These are phyloP conservation scores for Trichophyton schoenleinii DNA, from an alignment of 2,329 filamentous ascomycete species.

Conservation along the genomic window DNA sequence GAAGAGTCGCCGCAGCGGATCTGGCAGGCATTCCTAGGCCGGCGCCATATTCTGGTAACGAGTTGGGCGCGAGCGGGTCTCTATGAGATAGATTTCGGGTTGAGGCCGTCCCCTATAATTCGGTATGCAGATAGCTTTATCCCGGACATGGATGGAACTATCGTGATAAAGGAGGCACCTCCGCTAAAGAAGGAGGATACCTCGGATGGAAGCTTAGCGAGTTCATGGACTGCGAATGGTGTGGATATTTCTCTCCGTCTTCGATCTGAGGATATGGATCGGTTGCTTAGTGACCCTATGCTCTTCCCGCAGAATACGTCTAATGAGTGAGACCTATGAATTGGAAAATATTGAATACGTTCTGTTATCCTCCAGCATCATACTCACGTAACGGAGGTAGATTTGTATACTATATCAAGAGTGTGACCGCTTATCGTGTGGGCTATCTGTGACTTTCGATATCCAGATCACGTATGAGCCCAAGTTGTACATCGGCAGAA, in stretches of 20 bases:
- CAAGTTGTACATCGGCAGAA: no score
- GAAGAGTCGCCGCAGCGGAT: constrained; percentile 37
- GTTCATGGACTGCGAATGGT: not conserved
- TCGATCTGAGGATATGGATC: not conserved
- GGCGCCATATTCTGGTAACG: constrained; percentile 33
- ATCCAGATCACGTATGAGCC: no score
- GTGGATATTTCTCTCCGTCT: not conserved
- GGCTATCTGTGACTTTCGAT: no score
- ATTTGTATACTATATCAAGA: no score
- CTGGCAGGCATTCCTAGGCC: constrained; percentile 38
- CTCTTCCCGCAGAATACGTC: not conserved
- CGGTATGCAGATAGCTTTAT: not conserved
- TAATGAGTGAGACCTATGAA: no score
- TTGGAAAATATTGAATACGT: no score
- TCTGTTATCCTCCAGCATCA: no score
- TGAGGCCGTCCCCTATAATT: not conserved
- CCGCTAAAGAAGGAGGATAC: not conserved
- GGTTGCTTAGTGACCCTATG: not conserved
- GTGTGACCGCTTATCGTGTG: no score
- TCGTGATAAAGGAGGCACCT: not conserved
- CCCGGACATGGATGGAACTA: not conserved
- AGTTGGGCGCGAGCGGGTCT: constrained; percentile 32
- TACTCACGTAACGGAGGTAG: no score
- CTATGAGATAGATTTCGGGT: constrained; percentile 24
- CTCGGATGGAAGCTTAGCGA: not conserved